Evolutionary conservation across 2,329 filamentous ascomycete genomes (phyloP).

Genomic region (Aspergillaceae sp.): DNA sequence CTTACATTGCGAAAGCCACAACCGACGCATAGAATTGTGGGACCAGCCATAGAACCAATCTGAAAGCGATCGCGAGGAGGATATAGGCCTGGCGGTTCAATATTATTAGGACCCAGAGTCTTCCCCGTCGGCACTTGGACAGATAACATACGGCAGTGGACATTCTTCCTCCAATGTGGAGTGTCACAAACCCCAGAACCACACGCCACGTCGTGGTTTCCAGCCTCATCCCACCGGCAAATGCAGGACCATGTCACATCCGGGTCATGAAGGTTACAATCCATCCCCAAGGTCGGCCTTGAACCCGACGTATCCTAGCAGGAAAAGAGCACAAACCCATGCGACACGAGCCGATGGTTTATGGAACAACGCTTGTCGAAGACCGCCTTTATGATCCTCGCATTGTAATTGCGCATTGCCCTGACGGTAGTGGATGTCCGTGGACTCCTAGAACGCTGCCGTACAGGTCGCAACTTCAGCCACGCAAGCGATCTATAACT

Average conservation of each 20-base stretch:
- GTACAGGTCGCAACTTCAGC: constrained; percentile 15
- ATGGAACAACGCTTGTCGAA: constrained; percentile 13
- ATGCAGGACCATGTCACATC: constrained; percentile 59
- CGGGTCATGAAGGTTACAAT: constrained; percentile 81
- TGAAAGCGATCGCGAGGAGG: constrained; percentile 51
- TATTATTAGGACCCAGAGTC: no score
- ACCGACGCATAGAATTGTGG: constrained; percentile 66
- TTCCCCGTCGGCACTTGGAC: neutral
- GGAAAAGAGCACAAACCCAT: constrained; percentile 48
- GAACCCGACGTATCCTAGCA: constrained; percentile 69
- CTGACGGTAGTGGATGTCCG: constrained; percentile 11
- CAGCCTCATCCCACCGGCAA: constrained; percentile 70
- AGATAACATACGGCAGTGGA: constrained; percentile 40
- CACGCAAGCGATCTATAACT: constrained; percentile 16
- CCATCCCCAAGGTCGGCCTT: constrained; percentile 70
- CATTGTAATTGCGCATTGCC: constrained; percentile 4
- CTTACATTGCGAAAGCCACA: constrained; percentile 61
- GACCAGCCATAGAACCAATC: constrained; percentile 74
- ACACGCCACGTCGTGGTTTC: constrained; percentile 69
- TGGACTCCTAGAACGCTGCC: constrained; percentile 16
- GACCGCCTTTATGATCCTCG: constrained; percentile 11
- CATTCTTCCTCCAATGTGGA: constrained; percentile 57
- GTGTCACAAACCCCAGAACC: constrained; percentile 66
- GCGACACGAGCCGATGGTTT: constrained; percentile 17
- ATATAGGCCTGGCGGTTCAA: constrained; percentile 47